These are phyloP conservation scores for Paracoccidioides brasiliensis DNA, from an alignment of 2,329 filamentous ascomycete species.

Conservation along the genomic window DNA sequence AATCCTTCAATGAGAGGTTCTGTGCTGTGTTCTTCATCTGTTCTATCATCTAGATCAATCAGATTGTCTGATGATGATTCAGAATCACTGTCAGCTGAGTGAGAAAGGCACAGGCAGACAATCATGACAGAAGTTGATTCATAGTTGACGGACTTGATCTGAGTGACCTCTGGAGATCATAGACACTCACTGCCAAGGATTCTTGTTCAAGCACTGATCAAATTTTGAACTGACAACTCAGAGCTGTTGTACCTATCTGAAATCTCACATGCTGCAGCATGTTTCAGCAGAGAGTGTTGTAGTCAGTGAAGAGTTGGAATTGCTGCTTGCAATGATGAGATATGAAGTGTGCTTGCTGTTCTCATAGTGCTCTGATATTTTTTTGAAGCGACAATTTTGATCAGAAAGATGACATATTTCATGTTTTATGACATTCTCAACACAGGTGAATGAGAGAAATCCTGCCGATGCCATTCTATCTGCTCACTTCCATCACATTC, in stretches of 20 bases:
- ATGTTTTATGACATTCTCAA: neutral
- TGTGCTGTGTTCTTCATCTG: neutral
- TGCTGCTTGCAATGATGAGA: neutral
- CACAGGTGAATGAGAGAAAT: neutral
- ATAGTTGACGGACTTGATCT: neutral
- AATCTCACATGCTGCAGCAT: neutral
- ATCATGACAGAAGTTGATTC: neutral
- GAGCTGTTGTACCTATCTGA: neutral
- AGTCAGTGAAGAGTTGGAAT: neutral
- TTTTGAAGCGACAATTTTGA: neutral
- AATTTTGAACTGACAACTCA: slow-evolving; percentile 1
- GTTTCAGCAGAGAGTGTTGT: neutral
- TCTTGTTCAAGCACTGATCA: neutral
- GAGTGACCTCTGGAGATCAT: neutral
- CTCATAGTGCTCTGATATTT: neutral
- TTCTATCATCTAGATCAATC: no score
- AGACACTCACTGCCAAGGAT: neutral
- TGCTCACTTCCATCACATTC: neutral
- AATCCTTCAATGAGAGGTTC: neutral
- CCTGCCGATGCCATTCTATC: neutral
- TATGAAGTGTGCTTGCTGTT: neutral
- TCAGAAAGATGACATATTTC: neutral
- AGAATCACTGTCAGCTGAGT: neutral
- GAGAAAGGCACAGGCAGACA: neutral
- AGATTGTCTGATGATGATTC: neutral